phyloP scores from a whole-genome alignment of 148 eudicot genomes.

The Vaccinium macrocarpon region DNA sequence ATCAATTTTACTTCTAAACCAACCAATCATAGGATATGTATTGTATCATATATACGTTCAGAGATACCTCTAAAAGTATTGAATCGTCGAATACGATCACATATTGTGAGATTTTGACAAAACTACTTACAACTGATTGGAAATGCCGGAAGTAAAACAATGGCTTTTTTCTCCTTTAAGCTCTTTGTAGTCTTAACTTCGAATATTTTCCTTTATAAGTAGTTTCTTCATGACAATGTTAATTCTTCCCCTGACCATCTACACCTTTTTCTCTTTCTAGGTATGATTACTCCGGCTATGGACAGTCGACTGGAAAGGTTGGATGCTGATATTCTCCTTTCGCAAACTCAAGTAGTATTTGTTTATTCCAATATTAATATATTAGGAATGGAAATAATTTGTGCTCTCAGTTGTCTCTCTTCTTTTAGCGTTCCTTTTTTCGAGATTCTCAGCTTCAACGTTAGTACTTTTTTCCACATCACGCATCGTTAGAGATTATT shows the following conservation, averaged over 20 bases:
- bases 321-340: constrained; percentile 14
- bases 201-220: not conserved
- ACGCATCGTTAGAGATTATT: not conserved
- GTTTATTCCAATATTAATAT: not conserved
- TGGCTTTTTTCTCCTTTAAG: not conserved
- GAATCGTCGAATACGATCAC: not conserved
- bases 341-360: not conserved
- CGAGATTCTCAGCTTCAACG: not conserved
- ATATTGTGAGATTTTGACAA: not conserved
- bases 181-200: not conserved
- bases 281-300: constrained; percentile 98
- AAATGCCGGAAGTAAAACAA: not conserved
- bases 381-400: not conserved
- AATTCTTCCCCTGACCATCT: constrained; percentile 12
- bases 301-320: constrained; percentile 98
- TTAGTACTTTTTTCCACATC: not conserved
- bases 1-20: not conserved
- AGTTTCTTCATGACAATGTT: not conserved
- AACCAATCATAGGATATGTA: not conserved
- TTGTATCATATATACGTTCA: not conserved
- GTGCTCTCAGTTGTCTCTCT: not conserved
- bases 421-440: constrained; percentile 6
- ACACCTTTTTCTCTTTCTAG: constrained; percentile 33
- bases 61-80: not conserved
- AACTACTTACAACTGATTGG: not conserved